Base-by-base conservation (phyloP, 2,329 filamentous ascomycete species). In the Talaromyces sp. region DNA sequence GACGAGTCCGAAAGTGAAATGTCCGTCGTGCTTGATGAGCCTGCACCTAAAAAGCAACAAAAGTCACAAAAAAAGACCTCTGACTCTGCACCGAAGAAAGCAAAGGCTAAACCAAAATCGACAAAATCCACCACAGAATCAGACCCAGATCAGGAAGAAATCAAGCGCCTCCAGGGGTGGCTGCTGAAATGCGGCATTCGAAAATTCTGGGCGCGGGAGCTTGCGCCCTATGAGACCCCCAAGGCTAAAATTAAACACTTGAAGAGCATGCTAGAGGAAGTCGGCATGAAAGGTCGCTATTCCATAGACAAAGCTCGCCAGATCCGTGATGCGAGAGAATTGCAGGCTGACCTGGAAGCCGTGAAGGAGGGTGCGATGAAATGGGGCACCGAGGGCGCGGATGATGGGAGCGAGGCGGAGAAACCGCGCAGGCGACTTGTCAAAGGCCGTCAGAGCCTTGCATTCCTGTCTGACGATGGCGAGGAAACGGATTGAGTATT, bases 101-200 rank as follows among this genome's bases (percentile, higher is more conserved):
- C 56, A 38, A 71, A 71, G 60, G 59, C 56, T 35, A 71, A 71
- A 65, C 72, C 72, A 62, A 74, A 71, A 56, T 58, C 67, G 7
- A 59, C 72, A 1, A 76, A 78, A 67, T 57, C 81, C 19, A 80
- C 81, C 61, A 68, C 77, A n/a, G 69, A 79, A 9, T 66, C 77
- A 1, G 80, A 86, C 19, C 84, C 88, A 0, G 84, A 92, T 62
- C 85, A 91, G 61, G 86, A 84, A 3, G 90, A 96, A 72, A 89
- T 97, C 71, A 97, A 96, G 74, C 89, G 87, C 54, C 80, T 97
- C 3, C 93, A 97, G 76, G 85, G 86, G 9, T 91, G 93, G 74
- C 83, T 99, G 7, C 77, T 88, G 52, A 96, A 97, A 75, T 99
- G 93, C 69, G 93, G 93, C 31, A 85, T 97, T 59, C 88, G 91